Conservation (phyloP, 2,329 filamentous ascomycete species). For the Fusarium floridanum region DNA sequence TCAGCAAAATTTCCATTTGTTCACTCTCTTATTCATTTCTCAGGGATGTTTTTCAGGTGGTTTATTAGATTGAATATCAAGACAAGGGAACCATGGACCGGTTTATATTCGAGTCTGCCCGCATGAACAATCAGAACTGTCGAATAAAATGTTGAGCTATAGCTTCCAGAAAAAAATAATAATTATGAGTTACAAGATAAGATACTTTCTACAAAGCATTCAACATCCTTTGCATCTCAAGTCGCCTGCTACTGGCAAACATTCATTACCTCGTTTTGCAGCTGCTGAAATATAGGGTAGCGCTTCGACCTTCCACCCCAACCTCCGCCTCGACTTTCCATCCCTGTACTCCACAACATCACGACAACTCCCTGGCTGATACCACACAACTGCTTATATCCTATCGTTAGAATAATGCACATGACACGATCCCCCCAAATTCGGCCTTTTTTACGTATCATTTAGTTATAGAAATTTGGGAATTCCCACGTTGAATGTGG, state of each 20-base stretch:
- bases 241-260: neutral
- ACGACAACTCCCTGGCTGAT: neutral
- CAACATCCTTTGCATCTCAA: neutral
- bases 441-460: neutral
- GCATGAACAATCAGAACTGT: too few species aligned
- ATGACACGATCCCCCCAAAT: neutral
- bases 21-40: too few species aligned
- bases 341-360: neutral
- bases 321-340: neutral
- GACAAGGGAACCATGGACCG: too few species aligned
- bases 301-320: slow-evolving; percentile 4
- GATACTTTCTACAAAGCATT: neutral
- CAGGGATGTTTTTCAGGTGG: too few species aligned
- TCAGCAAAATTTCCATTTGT: too few species aligned
- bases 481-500: neutral
- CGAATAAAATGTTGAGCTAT: too few species aligned
- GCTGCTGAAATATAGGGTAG: neutral
- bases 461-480: neutral
- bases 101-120: too few species aligned
- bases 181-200: too few species aligned
- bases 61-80: too few species aligned
- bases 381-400: neutral
- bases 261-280: too few species aligned
- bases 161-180: too few species aligned
- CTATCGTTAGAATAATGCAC: neutral